Percentiles rank a stretch among this genome's conserved stretches.
Conservation (phyloP, 2,329 filamentous ascomycete genomes). For the Monosporascus sp. region DNA sequence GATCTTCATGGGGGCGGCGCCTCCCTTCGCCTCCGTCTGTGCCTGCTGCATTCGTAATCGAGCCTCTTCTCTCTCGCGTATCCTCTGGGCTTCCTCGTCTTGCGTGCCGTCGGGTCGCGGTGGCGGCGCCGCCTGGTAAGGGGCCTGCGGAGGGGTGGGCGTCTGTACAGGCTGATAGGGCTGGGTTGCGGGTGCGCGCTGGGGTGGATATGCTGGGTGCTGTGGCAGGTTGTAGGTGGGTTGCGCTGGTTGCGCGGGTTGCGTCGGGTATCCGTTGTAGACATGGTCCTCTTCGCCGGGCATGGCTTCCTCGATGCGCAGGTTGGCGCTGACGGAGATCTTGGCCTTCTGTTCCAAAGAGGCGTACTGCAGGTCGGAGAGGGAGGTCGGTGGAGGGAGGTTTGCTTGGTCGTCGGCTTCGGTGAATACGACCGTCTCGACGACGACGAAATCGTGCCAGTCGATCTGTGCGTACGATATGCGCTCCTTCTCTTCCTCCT, state of each 20-base stretch:
- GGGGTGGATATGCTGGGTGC: conserved; percentile 37
- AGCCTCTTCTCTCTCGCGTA: conserved; percentile 57
- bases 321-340: conserved; percentile 73
- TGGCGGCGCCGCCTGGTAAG: conserved; percentile 28
- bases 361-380: conserved; percentile 88
- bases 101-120: conserved; percentile 35
- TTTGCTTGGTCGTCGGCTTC: conserved; percentile 82
- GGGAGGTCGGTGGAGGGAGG: conserved; percentile 80
- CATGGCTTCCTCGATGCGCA: conserved; percentile 92
- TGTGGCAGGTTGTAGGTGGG: conserved; percentile 37
- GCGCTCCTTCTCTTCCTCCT: conserved; percentile 77
- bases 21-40: conserved; percentile 69
- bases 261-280: conserved; percentile 42
- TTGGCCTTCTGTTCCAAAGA: conserved; percentile 93
- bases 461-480: conserved; percentile 78
- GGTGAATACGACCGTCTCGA: conserved; percentile 89
- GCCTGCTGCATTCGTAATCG: conserved; percentile 65
- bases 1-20: conserved; percentile 74
- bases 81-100: conserved; percentile 58
- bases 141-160: conserved; percentile 29
- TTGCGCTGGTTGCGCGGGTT: conserved; percentile 17
- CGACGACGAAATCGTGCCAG: conserved; percentile 96
- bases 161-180: conserved; percentile 29
- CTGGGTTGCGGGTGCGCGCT: conserved; percentile 24
- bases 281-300: conserved; percentile 68